A percentile compares a stretch with the other conserved stretches of the same genome.
Conservation (phyloP, 2,329 filamentous ascomycete species). For the Zymoseptoria crescenta region DNA sequence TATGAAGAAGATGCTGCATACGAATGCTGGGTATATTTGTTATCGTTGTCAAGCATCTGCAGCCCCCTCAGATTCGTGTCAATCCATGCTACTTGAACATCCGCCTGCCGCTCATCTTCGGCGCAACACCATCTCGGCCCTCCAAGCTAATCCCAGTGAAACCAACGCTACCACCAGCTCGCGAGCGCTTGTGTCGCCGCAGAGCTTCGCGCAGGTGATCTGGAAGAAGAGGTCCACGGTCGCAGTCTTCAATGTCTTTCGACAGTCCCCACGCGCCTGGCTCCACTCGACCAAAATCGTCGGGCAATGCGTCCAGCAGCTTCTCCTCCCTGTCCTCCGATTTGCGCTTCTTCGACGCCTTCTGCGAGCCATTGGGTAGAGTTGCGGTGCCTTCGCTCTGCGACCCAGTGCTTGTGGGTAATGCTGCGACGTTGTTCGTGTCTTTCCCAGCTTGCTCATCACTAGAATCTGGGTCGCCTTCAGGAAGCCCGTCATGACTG, state of each 20-base stretch:
- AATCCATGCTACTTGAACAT: constrained; percentile 39
- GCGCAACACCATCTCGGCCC: constrained; percentile 34
- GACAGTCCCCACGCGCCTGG: constrained; percentile 22
- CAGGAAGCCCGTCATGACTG: constrained; percentile 43
- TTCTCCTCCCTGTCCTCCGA: not conserved
- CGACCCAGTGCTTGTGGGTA: not conserved
- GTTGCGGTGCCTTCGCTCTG: not conserved
- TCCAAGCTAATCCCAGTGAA: constrained; percentile 44
- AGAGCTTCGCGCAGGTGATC: constrained; percentile 69
- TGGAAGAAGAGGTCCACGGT: constrained; percentile 56
- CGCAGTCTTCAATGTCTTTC: constrained; percentile 26
- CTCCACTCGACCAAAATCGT: constrained; percentile 13
- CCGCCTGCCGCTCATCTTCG: constrained; percentile 39
- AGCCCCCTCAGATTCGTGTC: too few relatives aligned
- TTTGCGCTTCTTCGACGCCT: not conserved
- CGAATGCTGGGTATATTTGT: not conserved
- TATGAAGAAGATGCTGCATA: not conserved
- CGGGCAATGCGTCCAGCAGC: constrained; percentile 3
- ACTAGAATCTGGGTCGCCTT: constrained; percentile 52
- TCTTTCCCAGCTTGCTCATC: not conserved
- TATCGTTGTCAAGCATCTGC: not conserved
- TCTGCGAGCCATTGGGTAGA: not conserved
- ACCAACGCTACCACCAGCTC: constrained; percentile 54
- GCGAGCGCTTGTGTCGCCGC: constrained; percentile 56
- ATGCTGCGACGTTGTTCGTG: not conserved